A percentile compares a stretch with the other conserved stretches of the same genome.
These are phyloP conservation scores for Grosmannia huntii DNA, from an alignment of 2,329 filamentous ascomycete genomes.

Conservation along the genomic window DNA sequence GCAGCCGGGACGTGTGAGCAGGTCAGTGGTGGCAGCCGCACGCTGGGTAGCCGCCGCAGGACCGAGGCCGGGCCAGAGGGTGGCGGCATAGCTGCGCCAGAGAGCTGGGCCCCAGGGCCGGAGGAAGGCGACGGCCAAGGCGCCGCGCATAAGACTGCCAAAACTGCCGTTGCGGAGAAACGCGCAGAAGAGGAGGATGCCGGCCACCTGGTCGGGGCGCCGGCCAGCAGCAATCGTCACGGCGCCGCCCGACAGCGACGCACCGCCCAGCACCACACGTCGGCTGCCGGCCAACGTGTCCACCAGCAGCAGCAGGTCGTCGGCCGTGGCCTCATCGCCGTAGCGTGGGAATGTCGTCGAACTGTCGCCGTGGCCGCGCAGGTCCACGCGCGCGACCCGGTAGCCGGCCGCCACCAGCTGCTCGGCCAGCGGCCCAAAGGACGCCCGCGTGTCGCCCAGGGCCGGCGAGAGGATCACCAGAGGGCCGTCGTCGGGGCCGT, in stretches of 20 bases:
- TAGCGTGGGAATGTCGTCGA: slow-evolving; percentile 4
- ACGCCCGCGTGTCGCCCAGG: slow-evolving; percentile 11
- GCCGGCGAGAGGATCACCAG: slow-evolving; percentile 12
- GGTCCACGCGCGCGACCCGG: slow-evolving; percentile 12
- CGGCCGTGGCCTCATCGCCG: slow-evolving; percentile 11
- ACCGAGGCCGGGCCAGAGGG: slow-evolving; percentile 12
- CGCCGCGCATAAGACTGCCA: neutral
- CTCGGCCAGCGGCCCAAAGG: slow-evolving; percentile 10
- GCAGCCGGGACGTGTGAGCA: slow-evolving; percentile 6
- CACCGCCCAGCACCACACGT: slow-evolving; percentile 10
- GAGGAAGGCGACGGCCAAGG: slow-evolving; percentile 5
- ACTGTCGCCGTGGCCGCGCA: slow-evolving; percentile 13
- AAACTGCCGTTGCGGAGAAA: slow-evolving; percentile 10
- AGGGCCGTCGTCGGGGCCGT: slow-evolving; percentile 6
- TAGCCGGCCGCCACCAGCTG: slow-evolving; percentile 12
- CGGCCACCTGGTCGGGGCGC: slow-evolving; percentile 11
- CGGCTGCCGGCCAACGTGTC: neutral
- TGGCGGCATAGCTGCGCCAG: slow-evolving; percentile 8
- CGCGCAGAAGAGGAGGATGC: slow-evolving; percentile 9
- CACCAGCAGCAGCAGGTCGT: slow-evolving; percentile 8
- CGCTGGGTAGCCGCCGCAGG: slow-evolving; percentile 5
- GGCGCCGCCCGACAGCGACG: slow-evolving; percentile 11
- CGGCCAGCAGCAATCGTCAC: slow-evolving; percentile 10
- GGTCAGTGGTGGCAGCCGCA: slow-evolving; percentile 1
- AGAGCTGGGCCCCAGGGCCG: slow-evolving; percentile 11